Percentiles rank a stretch among this genome's conserved stretches.
These are phyloP conservation scores for Mucor sp. DNA, from an alignment of 371 early-diverging fungal genomes.

Conservation along the genomic window DNA sequence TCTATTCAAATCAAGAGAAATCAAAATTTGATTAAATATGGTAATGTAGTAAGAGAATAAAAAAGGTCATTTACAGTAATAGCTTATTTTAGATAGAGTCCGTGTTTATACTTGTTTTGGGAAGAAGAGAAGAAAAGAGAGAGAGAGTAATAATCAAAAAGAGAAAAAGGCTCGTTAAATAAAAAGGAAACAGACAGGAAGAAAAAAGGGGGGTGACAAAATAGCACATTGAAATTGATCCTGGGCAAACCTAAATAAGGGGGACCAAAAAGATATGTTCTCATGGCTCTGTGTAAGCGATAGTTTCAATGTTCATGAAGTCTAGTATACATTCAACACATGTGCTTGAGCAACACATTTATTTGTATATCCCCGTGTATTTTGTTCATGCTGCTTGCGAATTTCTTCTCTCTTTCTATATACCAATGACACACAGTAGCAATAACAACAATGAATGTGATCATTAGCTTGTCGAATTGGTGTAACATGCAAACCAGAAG, in stretches of 20 bases:
- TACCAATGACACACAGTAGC: not conserved
- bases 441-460: not conserved
- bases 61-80: constrained; percentile 4
- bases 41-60: constrained; percentile 2
- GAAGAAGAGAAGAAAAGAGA: constrained; percentile 2
- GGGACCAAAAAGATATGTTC: not conserved
- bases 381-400: not conserved
- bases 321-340: not conserved
- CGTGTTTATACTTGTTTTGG: constrained; percentile 15
- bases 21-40: constrained; percentile 6
- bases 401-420: not conserved
- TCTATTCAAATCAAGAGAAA: constrained; percentile 2
- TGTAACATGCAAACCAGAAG: not conserved
- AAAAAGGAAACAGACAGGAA: not conserved
- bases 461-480: not conserved
- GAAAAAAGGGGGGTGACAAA: constrained; percentile 10
- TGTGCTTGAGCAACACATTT: not conserved
- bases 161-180: constrained; percentile 1
- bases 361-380: not conserved
- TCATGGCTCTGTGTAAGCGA: not conserved
- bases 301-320: no score
- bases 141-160: constrained; percentile 1
- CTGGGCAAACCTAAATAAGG: constrained; percentile 1
- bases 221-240: not conserved
- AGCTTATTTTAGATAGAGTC: constrained; percentile 9